These are phyloP conservation scores for Dipodascus geniculatus DNA, from an alignment of 805 yeast species.

Conservation along the genomic window DNA sequence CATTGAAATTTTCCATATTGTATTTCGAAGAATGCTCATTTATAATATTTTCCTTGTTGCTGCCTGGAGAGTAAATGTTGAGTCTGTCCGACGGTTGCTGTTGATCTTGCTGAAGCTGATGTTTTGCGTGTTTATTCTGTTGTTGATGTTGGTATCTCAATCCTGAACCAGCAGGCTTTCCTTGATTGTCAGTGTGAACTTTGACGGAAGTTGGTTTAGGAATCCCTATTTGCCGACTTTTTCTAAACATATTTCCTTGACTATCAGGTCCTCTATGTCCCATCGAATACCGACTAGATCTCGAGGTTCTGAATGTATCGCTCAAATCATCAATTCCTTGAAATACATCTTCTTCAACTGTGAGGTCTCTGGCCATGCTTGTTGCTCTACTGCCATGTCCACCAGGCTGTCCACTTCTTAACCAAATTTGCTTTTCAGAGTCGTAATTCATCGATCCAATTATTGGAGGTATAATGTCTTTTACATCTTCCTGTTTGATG, in stretches of 20 bases:
- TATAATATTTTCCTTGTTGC: not conserved
- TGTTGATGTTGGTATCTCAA: not conserved
- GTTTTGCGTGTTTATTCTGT: too few relatives aligned
- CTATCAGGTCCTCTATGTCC: not conserved
- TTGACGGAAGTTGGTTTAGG: not conserved
- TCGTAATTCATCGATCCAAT: constrained; percentile 18
- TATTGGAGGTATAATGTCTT: constrained; percentile 14
- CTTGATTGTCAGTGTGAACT: not conserved
- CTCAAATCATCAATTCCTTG: constrained; percentile 19
- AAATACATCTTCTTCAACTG: constrained; percentile 15
- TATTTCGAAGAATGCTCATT: not conserved
- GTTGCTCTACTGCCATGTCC: not conserved
- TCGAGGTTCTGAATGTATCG: constrained; percentile 6
- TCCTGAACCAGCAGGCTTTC: not conserved
- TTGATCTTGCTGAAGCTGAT: too few relatives aligned
- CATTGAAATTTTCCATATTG: not conserved
- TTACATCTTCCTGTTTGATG: constrained; percentile 6
- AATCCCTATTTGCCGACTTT: not conserved
- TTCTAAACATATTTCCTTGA: not conserved
- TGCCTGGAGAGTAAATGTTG: not conserved
- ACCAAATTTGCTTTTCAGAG: constrained; percentile 13
- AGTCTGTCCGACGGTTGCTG: not conserved
- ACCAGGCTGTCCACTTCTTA: constrained; percentile 4
- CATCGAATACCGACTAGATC: constrained; percentile 1
- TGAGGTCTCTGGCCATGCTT: not conserved